A percentile compares a stretch with the other conserved stretches of the same genome.
phyloP scores from a whole-genome alignment of 2,329 filamentous ascomycete genomes.

The Cladophialophora psammophila region DNA sequence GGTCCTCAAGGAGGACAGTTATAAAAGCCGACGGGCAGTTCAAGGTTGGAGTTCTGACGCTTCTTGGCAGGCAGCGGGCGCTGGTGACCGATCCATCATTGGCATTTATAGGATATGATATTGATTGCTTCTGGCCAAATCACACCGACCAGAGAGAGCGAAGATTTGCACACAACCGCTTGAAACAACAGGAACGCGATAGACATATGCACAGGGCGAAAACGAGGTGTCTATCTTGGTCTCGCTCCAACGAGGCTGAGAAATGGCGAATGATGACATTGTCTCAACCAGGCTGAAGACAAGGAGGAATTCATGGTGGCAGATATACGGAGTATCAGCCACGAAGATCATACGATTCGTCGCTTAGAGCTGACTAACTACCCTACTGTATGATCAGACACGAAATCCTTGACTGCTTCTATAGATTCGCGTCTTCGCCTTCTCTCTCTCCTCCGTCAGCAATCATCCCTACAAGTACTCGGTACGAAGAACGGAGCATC shows the following conservation, averaged over 20 bases:
- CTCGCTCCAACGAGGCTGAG: not conserved
- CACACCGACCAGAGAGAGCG: no score
- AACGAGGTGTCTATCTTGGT: not conserved
- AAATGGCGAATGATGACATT: not conserved
- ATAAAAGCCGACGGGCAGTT: not conserved
- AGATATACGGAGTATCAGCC: not conserved
- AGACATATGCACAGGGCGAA: not conserved
- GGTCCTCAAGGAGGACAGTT: not conserved
- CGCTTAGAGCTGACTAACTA: not conserved
- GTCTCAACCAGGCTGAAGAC: not conserved
- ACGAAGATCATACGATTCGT: no score
- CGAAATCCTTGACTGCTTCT: not conserved
- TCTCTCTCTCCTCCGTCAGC: not conserved
- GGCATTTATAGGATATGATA: no score
- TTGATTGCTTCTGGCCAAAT: no score
- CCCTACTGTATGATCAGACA: not conserved
- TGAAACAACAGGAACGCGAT: no score
- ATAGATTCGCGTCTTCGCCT: not conserved
- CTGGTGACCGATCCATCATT: no score
- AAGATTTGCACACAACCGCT: no score
- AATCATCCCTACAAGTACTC: not conserved
- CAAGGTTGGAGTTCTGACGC: not conserved
- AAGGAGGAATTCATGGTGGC: not conserved
- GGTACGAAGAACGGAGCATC: no score
- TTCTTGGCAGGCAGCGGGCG: conserved; percentile 19